Evolutionary conservation across 208 protist genomes (phyloP).

Genomic region (Trypanosomatidae sp.): DNA sequence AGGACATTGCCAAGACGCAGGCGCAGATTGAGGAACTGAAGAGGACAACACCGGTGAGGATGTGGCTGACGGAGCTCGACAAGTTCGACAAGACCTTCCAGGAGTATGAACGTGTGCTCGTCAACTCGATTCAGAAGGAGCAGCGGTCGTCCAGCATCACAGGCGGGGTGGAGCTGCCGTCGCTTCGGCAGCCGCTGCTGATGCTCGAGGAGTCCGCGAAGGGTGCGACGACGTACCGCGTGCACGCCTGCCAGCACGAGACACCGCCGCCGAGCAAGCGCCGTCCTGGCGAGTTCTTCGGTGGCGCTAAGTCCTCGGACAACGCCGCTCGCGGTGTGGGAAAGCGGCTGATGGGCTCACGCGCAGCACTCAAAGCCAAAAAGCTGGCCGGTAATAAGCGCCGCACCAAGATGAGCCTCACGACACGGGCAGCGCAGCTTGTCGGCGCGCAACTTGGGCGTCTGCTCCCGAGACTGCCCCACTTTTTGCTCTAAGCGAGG

Average conservation of each 20-base stretch:
- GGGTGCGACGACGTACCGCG: slow-evolving; percentile 38
- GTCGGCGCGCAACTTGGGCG: slow-evolving; percentile 44
- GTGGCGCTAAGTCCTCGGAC: slow-evolving; percentile 20
- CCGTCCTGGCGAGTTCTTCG: slow-evolving; percentile 10
- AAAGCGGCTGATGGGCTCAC: slow-evolving; percentile 36
- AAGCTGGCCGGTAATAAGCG: slow-evolving; percentile 24
- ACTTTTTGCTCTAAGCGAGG: slow-evolving; percentile 41
- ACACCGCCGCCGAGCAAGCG: slow-evolving; percentile 63
- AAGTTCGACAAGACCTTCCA: slow-evolving; percentile 83
- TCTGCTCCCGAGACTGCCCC: slow-evolving; percentile 52
- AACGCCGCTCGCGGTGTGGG: slow-evolving; percentile 27
- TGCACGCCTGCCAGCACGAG: slow-evolving; percentile 57
- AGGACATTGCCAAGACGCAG: slow-evolving; percentile 59
- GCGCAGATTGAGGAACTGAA: slow-evolving; percentile 73
- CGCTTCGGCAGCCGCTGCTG: slow-evolving; percentile 56
- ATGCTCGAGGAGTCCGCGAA: slow-evolving; percentile 52
- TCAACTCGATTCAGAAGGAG: slow-evolving; percentile 82
- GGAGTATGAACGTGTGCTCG: slow-evolving; percentile 70
- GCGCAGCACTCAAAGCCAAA: slow-evolving; percentile 15
- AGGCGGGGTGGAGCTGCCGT: slow-evolving; percentile 42
- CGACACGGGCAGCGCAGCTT: slow-evolving; percentile 37
- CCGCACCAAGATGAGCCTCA: slow-evolving; percentile 37
- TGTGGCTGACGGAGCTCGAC: slow-evolving; percentile 92
- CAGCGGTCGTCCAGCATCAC: slow-evolving; percentile 46
- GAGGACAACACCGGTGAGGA: slow-evolving; percentile 76